Evolutionary conservation across 805 yeast species (phyloP).

Genomic region (Candida arabinofermentans): DNA sequence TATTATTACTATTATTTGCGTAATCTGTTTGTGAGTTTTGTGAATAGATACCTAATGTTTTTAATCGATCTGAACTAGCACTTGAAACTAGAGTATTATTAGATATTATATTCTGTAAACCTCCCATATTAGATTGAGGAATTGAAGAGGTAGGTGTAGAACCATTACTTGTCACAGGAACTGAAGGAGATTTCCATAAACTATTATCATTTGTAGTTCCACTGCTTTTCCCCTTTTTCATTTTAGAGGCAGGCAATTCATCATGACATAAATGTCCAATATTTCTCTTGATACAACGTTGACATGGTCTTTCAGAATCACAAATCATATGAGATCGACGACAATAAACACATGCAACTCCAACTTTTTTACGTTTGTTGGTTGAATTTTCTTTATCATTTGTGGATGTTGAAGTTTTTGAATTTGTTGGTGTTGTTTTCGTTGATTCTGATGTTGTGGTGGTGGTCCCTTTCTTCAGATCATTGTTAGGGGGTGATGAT

Average conservation of each 20-base stretch:
- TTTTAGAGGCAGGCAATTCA: constrained; percentile 39
- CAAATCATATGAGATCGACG: constrained; percentile 93
- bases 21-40: constrained; percentile 7
- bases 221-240: constrained; percentile 31
- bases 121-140: not conserved
- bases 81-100: constrained; percentile 1
- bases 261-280: constrained; percentile 86
- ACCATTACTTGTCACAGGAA: too few relatives aligned
- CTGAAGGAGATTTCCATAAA: too few relatives aligned
- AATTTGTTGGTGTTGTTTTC: not conserved
- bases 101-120: constrained; percentile 6
- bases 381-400: not conserved
- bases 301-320: constrained; percentile 72
- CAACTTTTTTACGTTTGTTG: constrained; percentile 44
- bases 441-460: too few relatives aligned
- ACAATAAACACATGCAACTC: constrained; percentile 83
- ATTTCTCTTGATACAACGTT: constrained; percentile 79
- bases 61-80: constrained; percentile 9
- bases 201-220: constrained; percentile 1
- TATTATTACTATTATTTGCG: not conserved
- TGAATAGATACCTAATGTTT: constrained; percentile 13
- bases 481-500: not conserved
- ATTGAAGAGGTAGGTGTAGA: constrained; percentile 4
- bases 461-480: too few relatives aligned
- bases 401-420: not conserved